Percentiles rank a stretch among this genome's conserved stretches.
phyloP scores from a whole-genome alignment of 176 grass and related monocot species.

The Oryza punctata region DNA sequence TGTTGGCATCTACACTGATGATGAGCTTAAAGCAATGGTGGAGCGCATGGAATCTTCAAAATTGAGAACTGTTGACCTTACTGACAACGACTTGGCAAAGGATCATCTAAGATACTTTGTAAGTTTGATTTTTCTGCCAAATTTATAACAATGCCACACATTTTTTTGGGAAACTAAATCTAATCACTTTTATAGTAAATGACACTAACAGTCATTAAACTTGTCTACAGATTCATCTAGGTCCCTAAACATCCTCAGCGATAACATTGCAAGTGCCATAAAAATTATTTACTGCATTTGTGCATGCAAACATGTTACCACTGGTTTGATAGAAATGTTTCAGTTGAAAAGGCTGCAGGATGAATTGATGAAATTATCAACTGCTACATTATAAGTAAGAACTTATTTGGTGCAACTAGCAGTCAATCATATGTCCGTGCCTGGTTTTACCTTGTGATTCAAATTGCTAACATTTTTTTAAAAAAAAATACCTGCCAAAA shows the following conservation, averaged over 20 bases:
- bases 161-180: not conserved
- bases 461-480: constrained; percentile 10
- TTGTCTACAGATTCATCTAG: not conserved
- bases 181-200: not conserved
- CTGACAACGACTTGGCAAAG: constrained; percentile 81
- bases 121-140: constrained; percentile 40
- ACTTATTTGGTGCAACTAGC: not conserved
- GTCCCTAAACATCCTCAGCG: not conserved
- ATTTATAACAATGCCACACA: constrained; percentile 7
- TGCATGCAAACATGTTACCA: not conserved
- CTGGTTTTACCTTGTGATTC: not conserved
- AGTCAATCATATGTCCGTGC: not conserved
- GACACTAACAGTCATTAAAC: not conserved
- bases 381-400: not conserved
- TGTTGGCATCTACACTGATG: constrained; percentile 92
- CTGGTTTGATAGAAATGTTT: not conserved
- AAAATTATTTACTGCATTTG: not conserved
- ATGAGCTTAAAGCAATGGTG: constrained; percentile 73
- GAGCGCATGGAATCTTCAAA: constrained; percentile 64
- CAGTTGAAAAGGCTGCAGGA: not conserved
- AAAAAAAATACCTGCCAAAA: not conserved
- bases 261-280: not conserved
- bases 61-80: constrained; percentile 84
- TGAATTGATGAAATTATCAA: not conserved
- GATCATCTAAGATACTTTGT: constrained; percentile 97